Conservation (phyloP, 139 green algal genomes). For the Picochlorum sp. region DNA sequence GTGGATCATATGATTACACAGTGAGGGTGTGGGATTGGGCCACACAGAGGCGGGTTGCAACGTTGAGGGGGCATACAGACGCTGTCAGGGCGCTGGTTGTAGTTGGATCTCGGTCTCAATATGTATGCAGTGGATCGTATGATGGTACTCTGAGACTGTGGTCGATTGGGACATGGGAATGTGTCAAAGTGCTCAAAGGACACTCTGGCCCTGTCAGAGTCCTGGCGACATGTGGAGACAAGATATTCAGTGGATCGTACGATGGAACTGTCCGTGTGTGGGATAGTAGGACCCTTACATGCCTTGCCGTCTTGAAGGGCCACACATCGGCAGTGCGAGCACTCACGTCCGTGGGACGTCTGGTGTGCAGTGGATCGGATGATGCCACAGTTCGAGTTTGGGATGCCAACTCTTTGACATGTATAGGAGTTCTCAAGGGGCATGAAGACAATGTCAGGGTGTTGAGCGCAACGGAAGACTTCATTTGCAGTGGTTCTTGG, state of each 20-base stretch:
- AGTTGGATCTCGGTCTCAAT: conserved; percentile 24
- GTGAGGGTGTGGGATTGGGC: conserved; percentile 80
- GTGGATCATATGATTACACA: conserved; percentile 86
- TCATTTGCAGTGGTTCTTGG: conserved; percentile 85
- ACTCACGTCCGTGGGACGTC: conserved; percentile 44
- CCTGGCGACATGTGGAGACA: conserved; percentile 55
- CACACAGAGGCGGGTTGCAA: conserved; percentile 61
- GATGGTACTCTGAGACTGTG: conserved; percentile 74
- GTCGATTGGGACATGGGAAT: conserved; percentile 64
- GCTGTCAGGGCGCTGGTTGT: conserved; percentile 76
- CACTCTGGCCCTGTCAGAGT: conserved; percentile 82
- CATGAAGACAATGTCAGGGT: conserved; percentile 93
- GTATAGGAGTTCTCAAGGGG: conserved; percentile 70
- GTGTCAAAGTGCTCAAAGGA: conserved; percentile 59
- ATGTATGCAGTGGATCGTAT: conserved; percentile 70
- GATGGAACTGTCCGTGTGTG: conserved; percentile 87
- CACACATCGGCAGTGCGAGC: conserved; percentile 78
- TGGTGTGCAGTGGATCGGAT: conserved; percentile 81
- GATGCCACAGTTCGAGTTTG: conserved; percentile 85
- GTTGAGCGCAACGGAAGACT: conserved; percentile 56
- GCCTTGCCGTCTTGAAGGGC: conserved; percentile 43
- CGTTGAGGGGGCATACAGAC: conserved; percentile 75
- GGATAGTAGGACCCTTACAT: conserved; percentile 46
- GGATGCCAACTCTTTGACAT: conserved; percentile 66
- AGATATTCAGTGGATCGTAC: conserved; percentile 78